These are phyloP conservation scores for Psilocybe azurescens DNA, from an alignment of 768 basidiomycete species.

Conservation along the genomic window DNA sequence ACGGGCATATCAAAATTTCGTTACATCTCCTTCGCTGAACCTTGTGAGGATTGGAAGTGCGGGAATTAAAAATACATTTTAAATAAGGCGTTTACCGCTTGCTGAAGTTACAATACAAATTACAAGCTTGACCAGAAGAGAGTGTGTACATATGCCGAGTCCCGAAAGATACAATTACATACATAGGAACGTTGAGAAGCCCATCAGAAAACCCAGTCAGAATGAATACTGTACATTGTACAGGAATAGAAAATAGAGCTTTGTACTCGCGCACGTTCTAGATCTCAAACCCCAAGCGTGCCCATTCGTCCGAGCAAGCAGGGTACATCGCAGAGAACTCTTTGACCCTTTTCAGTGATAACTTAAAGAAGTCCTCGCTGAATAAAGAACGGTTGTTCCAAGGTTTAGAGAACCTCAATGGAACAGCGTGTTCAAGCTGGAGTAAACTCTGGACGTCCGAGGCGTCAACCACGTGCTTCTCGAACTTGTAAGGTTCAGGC, in stretches of 20 bases:
- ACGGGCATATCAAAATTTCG: too few relatives aligned
- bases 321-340: slow-evolving; percentile 28
- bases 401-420: slow-evolving; percentile 22
- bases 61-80: too few relatives aligned
- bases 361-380: slow-evolving; percentile 32
- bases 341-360: slow-evolving; percentile 32
- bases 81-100: too few relatives aligned
- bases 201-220: neutral
- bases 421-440: slow-evolving; percentile 25
- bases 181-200: neutral
- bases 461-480: slow-evolving; percentile 35
- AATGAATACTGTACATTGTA: neutral
- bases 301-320: slow-evolving; percentile 17
- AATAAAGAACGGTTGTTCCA: slow-evolving; percentile 35
- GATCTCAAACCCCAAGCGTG: slow-evolving; percentile 17
- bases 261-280: neutral
- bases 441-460: slow-evolving; percentile 32
- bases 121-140: neutral
- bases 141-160: neutral
- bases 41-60: too few relatives aligned
- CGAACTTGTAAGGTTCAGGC: slow-evolving; percentile 33
- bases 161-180: neutral
- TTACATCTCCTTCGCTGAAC: too few relatives aligned
- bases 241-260: neutral
- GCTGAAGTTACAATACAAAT: neutral